A percentile compares a stretch with the other conserved stretches of the same genome.
phyloP scores from a whole-genome alignment of 768 basidiomycete genomes.

The Pulveroboletus sp. region DNA sequence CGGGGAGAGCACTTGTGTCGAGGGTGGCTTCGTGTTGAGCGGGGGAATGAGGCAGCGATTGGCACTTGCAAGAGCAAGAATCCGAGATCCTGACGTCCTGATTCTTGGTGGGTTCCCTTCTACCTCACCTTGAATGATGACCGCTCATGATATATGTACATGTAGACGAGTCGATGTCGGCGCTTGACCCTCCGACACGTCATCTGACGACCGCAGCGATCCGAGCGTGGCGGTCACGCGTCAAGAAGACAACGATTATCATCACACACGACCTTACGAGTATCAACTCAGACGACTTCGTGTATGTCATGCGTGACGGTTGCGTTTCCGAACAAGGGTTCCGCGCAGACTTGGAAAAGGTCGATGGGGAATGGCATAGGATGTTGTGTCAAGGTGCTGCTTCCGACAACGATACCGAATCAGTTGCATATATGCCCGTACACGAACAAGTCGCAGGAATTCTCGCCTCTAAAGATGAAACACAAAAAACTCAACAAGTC shows the following conservation, averaged over 20 bases:
- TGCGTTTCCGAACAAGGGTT: conserved; percentile 83
- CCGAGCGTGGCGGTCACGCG: conserved; percentile 52
- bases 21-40: conserved; percentile 68
- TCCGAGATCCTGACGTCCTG: conserved; percentile 83
- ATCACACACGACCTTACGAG: conserved; percentile 95
- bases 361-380: conserved; percentile 59
- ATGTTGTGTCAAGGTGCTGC: conserved; percentile 68
- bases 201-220: conserved; percentile 76
- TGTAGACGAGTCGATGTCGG: conserved; percentile 75
- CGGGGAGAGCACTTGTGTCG: conserved; percentile 38
- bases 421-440: conserved; percentile 24
- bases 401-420: conserved; percentile 37
- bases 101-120: conserved; percentile 69
- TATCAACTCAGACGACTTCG: conserved; percentile 71
- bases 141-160: not conserved
- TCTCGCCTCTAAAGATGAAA: conserved; percentile 43
- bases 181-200: conserved; percentile 83
- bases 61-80: conserved; percentile 79
- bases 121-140: not conserved
- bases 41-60: conserved; percentile 92
- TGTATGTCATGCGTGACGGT: conserved; percentile 86
- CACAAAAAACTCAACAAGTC: conserved; percentile 20
- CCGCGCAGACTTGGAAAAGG: conserved; percentile 67
- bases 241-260: conserved; percentile 50
- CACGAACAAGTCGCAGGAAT: conserved; percentile 43